Evolutionary conservation across 2,329 filamentous ascomycete species (phyloP).

Genomic region (Orbilia javanica): DNA sequence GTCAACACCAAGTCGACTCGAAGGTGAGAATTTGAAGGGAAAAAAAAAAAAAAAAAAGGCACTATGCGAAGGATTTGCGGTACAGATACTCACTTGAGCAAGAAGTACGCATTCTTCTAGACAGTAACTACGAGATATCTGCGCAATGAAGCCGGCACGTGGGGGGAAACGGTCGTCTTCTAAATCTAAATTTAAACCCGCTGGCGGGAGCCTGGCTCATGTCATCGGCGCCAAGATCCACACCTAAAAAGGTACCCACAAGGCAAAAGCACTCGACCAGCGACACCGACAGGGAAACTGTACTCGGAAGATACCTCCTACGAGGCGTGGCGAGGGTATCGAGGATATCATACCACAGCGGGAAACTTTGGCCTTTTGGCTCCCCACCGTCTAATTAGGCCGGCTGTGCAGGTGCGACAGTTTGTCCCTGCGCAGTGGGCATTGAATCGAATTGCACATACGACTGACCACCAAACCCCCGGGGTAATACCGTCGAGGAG

Average conservation of each 20-base stretch:
- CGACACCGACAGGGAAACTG: not conserved
- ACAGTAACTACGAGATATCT: not conserved
- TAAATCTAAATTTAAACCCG: conserved; percentile 18
- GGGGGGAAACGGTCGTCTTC: conserved; percentile 11
- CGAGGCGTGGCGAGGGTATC: not conserved
- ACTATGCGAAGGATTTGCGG: too few relatives aligned
- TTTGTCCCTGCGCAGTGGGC: conserved; percentile 32
- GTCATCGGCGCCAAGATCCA: conserved; percentile 28
- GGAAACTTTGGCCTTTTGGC: conserved; percentile 6
- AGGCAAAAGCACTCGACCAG: not conserved
- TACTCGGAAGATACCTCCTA: conserved; percentile 21
- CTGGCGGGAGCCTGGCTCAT: conserved; percentile 24
- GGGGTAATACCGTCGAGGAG: conserved; percentile 29
- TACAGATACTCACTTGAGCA: not conserved
- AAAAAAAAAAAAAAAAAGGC: too few relatives aligned
- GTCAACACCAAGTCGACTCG: too few relatives aligned
- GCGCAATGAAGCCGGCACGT: conserved; percentile 36
- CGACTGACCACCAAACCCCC: conserved; percentile 32
- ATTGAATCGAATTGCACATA: conserved; percentile 11
- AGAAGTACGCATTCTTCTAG: not conserved
- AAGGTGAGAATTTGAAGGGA: too few relatives aligned
- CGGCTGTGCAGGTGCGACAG: conserved; percentile 35
- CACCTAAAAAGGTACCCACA: conserved; percentile 23
- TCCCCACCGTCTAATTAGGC: not conserved
- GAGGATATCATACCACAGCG: conserved; percentile 24